Conservation (phyloP, 2,329 filamentous ascomycete species). For the Exophiala xenobiotica region DNA sequence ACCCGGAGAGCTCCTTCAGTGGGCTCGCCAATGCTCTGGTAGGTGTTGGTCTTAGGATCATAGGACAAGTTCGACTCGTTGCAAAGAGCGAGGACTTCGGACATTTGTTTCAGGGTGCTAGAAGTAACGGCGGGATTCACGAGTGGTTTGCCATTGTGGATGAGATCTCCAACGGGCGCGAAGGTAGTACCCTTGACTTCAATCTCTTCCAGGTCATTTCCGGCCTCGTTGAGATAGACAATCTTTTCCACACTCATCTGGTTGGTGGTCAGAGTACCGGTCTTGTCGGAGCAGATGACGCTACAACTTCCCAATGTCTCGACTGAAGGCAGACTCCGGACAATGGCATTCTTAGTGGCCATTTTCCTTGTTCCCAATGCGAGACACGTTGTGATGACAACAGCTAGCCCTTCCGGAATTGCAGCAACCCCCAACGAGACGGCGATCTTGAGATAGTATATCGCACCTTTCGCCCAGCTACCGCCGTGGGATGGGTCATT, state of each 20-base stretch:
- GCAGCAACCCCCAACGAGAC: conserved; percentile 90
- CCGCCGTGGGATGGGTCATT: conserved; percentile 91
- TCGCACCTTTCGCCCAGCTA: conserved; percentile 92
- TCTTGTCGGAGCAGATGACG: conserved; percentile 99
- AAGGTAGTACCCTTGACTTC: conserved; percentile 93
- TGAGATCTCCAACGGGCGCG: conserved; percentile 74
- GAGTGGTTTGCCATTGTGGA: conserved; percentile 65
- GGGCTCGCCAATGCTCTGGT: conserved; percentile 84
- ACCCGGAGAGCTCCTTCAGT: conserved; percentile 92
- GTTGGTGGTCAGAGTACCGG: conserved; percentile 95
- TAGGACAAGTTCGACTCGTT: conserved; percentile 85
- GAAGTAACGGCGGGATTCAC: conserved; percentile 69
- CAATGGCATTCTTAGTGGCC: conserved; percentile 97
- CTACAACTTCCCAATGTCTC: conserved; percentile 98
- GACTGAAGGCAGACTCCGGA: conserved; percentile 91
- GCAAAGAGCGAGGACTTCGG: conserved; percentile 70
- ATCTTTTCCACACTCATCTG: conserved; percentile 98
- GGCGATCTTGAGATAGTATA: conserved; percentile 99
- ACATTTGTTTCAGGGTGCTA: conserved; percentile 75
- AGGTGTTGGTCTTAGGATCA: conserved; percentile 71
- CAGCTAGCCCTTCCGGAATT: conserved; percentile 68
- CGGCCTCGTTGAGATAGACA: conserved; percentile 74
- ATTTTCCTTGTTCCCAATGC: conserved; percentile 96
- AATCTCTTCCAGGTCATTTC: conserved; percentile 75
- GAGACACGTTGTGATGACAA: conserved; percentile 98